phyloP scores from a whole-genome alignment of 345 rosid species.

The Microthlaspi erraticum region DNA sequence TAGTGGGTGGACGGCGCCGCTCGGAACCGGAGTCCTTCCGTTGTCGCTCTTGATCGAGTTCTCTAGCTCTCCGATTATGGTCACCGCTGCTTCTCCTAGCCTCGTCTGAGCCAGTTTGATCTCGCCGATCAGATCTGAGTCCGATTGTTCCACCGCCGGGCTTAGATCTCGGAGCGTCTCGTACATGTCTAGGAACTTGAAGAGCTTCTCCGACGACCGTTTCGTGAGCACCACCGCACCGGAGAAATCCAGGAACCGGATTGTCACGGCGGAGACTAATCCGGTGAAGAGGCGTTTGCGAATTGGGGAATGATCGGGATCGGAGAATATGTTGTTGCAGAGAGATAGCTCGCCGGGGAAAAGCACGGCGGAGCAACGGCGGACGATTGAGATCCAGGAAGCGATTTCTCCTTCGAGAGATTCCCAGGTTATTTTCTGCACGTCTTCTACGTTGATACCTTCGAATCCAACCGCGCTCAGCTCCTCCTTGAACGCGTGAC shows the following conservation, averaged over 20 bases:
- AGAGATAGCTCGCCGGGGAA: slow-evolving; percentile 61
- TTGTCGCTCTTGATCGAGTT: slow-evolving; percentile 69
- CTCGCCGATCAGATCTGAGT: slow-evolving; percentile 54
- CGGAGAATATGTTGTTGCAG: slow-evolving; percentile 52
- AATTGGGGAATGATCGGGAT: slow-evolving; percentile 38
- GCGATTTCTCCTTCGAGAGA: slow-evolving; percentile 71
- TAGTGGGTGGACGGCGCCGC: slow-evolving; percentile 83
- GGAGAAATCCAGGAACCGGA: slow-evolving; percentile 64
- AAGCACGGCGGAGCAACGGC: slow-evolving; percentile 52
- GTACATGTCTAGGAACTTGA: slow-evolving; percentile 82
- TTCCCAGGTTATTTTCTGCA: slow-evolving; percentile 76
- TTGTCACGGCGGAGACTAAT: slow-evolving; percentile 51
- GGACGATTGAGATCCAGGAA: slow-evolving; percentile 61
- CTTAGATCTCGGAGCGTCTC: slow-evolving; percentile 65
- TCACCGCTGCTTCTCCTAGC: slow-evolving; percentile 66
- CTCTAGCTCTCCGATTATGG: slow-evolving; percentile 75
- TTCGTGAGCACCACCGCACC: slow-evolving; percentile 69
- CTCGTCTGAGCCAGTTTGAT: slow-evolving; percentile 48
- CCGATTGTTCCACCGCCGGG: slow-evolving; percentile 41
- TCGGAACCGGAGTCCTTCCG: slow-evolving; percentile 67
- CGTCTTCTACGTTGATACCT: slow-evolving; percentile 68
- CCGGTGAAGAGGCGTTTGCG: slow-evolving; percentile 56
- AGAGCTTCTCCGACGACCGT: slow-evolving; percentile 72
- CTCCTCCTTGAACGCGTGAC: slow-evolving; percentile 59
- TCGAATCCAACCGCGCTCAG: slow-evolving; percentile 59